A percentile compares a stretch with the other conserved stretches of the same genome.
Conservation (phyloP, 106 monocot species). For the Dendrobium nobile region DNA sequence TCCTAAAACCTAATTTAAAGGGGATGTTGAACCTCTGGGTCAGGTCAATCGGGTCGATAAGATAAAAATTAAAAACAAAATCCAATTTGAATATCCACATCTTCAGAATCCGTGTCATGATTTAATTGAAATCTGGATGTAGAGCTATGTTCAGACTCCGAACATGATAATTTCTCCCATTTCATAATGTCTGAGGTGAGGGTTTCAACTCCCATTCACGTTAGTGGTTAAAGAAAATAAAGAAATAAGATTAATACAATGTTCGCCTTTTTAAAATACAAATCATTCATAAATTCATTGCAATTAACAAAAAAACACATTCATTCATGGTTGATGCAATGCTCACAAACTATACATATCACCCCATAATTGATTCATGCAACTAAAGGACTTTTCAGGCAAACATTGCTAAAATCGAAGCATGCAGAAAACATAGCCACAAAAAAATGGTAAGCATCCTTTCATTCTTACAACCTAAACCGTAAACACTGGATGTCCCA, state of each 20-base stretch:
- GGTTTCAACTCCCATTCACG: background rate
- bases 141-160: too few relatives aligned
- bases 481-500: background rate
- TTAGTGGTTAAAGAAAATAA: background rate
- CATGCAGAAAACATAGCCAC: background rate
- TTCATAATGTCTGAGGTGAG: background rate
- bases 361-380: background rate
- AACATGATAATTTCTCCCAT: too few relatives aligned
- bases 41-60: too few relatives aligned
- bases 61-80: too few relatives aligned
- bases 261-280: background rate
- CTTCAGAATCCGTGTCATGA: too few relatives aligned
- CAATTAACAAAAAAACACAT: background rate
- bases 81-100: too few relatives aligned
- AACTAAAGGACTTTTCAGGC: background rate
- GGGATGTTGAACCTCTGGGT: too few relatives aligned
- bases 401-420: background rate
- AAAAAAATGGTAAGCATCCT: too few relatives aligned
- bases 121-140: too few relatives aligned
- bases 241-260: background rate
- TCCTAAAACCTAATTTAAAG: too few relatives aligned
- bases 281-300: background rate
- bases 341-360: background rate
- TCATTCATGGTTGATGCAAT: background rate
- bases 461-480: background rate